Evolutionary conservation across 2,329 filamentous ascomycete species (phyloP), one percentile per base, ranked within the genome.

Genomic region (Botryotinia calthae): DNA sequence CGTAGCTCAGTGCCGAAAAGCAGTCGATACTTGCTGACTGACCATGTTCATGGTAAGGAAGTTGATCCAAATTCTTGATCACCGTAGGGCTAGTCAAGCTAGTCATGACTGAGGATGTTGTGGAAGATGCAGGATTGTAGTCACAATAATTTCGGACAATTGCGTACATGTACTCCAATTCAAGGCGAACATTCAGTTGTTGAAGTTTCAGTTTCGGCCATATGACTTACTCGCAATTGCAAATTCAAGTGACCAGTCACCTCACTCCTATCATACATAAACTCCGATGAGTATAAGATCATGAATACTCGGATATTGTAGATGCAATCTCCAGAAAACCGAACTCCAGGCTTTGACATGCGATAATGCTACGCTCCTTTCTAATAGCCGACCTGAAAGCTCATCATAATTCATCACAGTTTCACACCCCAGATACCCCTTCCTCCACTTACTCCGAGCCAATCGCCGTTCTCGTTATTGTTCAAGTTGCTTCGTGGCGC

Each of bases 401-500:
- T 66, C 42, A 66, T 72, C 54, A 62, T 72, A 77, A 72, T 76
- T 51, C 61, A 66, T 81, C 76, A 80, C 59, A 81, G 76, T 73
- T 79, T 80, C 37, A 81, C 80, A 9, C 93, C 93, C 93, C 93
- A 96, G 48, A 96, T 88, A 8, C 93, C 93, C 74, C 93, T 86
- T 31, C 93, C 93, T 28, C 92, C 93, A 78, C 91, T 91, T 2
- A 96, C 91, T 62, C 93, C 93, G 10, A 97, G 84, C 93, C 93
- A 97, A 77, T 97, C 93, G 31, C 92, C 92, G 25, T 87, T 88
- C 73, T 95, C 92, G 28, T 84, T 85, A 44, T 87, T 91, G 42
- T 59, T 72, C 72, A 91, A 83, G 34, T 90, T 84, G 75, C 86
- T 89, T 75, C 91, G 90, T 46, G 93, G 93, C 44, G 93, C 92